Conservation (phyloP, 1,139 yeast genomes). For the Waltiozyma solani region DNA sequence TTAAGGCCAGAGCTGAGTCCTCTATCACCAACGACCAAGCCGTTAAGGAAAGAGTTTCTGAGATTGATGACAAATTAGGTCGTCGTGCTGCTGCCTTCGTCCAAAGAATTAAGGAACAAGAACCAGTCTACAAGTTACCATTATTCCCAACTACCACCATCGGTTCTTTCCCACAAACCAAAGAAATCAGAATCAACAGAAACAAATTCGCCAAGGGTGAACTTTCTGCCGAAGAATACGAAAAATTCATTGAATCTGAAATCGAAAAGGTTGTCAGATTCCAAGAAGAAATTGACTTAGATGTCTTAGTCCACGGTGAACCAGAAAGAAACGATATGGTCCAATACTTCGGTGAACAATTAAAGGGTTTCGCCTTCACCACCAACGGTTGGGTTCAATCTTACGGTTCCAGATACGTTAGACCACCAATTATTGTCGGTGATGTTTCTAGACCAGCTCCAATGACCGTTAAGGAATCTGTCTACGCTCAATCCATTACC, state of each 20-base stretch:
- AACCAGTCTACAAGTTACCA: constrained; percentile 84
- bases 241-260: constrained; percentile 92
- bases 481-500: constrained; percentile 95
- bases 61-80: constrained; percentile 69
- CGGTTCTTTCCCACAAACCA: constrained; percentile 99
- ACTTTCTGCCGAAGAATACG: constrained; percentile 90
- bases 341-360: constrained; percentile 98
- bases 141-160: constrained; percentile 99
- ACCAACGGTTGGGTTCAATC: constrained; percentile 99
- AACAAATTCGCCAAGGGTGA: constrained; percentile 97
- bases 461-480: constrained; percentile 98
- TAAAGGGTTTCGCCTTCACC: constrained; percentile 97
- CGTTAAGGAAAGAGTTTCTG: constrained; percentile 81
- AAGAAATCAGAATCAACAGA: constrained; percentile 97
- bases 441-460: constrained; percentile 98
- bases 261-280: constrained; percentile 91
- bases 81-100: constrained; percentile 85
- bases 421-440: constrained; percentile 99
- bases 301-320: constrained; percentile 98
- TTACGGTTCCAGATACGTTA: constrained; percentile 98
- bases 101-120: constrained; percentile 80
- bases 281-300: constrained; percentile 98
- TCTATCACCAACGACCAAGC: constrained; percentile 83
- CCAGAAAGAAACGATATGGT: constrained; percentile 99
- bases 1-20: constrained; percentile 80